phyloP scores from a whole-genome alignment of 352 stramenopile genomes.

The Elongisporangium prolatum region DNA sequence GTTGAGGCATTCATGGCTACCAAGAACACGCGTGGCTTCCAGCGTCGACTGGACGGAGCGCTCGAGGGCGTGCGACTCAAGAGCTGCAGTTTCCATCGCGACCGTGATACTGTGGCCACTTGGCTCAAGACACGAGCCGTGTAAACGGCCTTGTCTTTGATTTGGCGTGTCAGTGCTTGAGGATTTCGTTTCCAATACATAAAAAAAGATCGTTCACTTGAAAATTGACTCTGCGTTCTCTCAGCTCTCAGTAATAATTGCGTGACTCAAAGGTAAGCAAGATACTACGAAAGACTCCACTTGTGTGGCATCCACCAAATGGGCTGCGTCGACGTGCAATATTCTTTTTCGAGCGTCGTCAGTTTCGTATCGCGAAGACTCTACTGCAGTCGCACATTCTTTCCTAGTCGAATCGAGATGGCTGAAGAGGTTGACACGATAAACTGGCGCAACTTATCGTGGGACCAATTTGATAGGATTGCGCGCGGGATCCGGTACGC shows the following conservation, averaged over 20 bases:
- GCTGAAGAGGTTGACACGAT: background rate
- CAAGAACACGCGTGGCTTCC: constrained; percentile 57
- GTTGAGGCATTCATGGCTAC: constrained; percentile 48
- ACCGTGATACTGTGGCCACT: constrained; percentile 46
- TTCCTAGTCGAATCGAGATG: background rate
- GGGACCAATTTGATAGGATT: background rate
- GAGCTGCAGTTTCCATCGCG: constrained; percentile 36
- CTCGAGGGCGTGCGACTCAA: constrained; percentile 61
- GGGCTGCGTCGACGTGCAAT: too few species aligned
- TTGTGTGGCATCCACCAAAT: too few species aligned
- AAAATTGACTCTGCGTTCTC: background rate
- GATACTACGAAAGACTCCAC: too few species aligned
- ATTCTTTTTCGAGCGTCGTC: background rate
- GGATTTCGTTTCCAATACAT: background rate
- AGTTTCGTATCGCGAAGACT: background rate
- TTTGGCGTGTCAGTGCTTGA: background rate
- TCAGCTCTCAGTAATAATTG: too few species aligned
- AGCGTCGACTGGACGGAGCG: constrained; percentile 43
- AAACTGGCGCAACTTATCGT: background rate
- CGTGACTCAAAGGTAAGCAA: too few species aligned
- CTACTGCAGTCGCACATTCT: too few species aligned
- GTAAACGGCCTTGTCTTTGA: background rate
- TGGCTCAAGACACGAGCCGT: constrained; percentile 35
- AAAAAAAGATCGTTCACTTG: background rate
- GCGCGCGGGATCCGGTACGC: background rate